phyloP scores from a whole-genome alignment of 768 basidiomycete genomes.

The Russula earlei region DNA sequence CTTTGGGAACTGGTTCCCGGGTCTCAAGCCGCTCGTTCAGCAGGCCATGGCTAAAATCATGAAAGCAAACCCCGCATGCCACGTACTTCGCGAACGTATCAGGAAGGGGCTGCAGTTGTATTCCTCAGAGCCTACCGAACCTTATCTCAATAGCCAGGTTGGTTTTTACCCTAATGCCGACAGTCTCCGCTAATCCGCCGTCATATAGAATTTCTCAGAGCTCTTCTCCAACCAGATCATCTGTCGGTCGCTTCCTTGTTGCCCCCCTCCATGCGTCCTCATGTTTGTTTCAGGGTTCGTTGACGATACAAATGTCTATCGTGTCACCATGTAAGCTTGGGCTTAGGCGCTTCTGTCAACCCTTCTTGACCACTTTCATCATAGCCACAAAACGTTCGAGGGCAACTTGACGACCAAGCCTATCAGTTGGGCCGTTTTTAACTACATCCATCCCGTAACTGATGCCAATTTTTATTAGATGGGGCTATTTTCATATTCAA shows the following conservation, averaged over 20 bases:
- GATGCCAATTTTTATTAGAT: slow-evolving; percentile 35
- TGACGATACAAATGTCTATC: slow-evolving; percentile 99
- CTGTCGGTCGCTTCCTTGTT: slow-evolving; percentile 37
- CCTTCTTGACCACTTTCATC: slow-evolving; percentile 20
- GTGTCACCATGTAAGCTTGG: slow-evolving; percentile 71
- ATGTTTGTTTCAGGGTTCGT: slow-evolving; percentile 65
- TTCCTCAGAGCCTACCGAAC: slow-evolving; percentile 98
- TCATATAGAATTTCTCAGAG: slow-evolving; percentile 73
- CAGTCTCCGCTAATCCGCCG: slow-evolving; percentile 3
- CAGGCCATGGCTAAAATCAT: slow-evolving; percentile 99
- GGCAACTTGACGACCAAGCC: slow-evolving; percentile 99
- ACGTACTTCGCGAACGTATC: slow-evolving; percentile 96
- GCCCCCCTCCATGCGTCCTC: background rate
- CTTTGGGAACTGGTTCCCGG: slow-evolving; percentile 99
- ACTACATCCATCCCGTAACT: background rate
- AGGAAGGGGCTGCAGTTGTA: slow-evolving; percentile 97
- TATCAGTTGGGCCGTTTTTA: slow-evolving; percentile 54
- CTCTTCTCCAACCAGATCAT: slow-evolving; percentile 98
- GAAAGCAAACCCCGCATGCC: slow-evolving; percentile 98
- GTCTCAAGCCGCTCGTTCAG: slow-evolving; percentile 94
- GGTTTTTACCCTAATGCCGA: slow-evolving; percentile 6
- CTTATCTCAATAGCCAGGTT: slow-evolving; percentile 93
- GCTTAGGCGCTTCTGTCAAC: background rate
- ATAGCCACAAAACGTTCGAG: slow-evolving; percentile 96
- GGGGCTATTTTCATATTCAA: slow-evolving; percentile 99